Percentiles rank a stretch among this genome's conserved stretches.
phyloP scores from a whole-genome alignment of 192 early-diverging fungal genomes.

The Allomyces javanicus region DNA sequence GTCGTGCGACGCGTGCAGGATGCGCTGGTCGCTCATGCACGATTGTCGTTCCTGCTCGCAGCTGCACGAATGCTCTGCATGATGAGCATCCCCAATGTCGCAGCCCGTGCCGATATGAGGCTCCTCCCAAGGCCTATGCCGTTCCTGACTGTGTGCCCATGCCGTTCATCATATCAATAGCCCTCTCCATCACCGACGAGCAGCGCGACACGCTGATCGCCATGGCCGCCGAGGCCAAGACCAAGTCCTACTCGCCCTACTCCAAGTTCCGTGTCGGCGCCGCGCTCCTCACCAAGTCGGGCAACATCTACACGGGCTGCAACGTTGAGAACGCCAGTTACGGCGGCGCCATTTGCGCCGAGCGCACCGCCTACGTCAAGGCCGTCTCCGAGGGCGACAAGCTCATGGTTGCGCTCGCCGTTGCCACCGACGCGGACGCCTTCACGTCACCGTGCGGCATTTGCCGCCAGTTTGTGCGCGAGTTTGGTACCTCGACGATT shows the following conservation, averaged over 20 bases:
- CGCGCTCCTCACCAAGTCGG: not conserved
- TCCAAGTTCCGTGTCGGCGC: not conserved
- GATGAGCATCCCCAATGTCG: not conserved
- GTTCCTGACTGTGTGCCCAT: no score
- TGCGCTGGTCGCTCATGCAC: not conserved
- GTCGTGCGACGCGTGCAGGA: not conserved
- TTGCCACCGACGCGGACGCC: constrained; percentile 20
- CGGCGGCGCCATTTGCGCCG: constrained; percentile 28
- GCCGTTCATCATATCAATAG: not conserved
- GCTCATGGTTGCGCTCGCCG: constrained; percentile 22
- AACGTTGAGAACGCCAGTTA: constrained; percentile 40
- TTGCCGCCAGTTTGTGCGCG: constrained; percentile 36
- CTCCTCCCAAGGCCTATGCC: no score
- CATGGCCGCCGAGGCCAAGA: not conserved
- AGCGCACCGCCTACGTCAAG: constrained; percentile 35
- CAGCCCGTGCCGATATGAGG: not conserved
- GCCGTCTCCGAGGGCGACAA: constrained; percentile 30
- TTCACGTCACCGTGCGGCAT: constrained; percentile 32
- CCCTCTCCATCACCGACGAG: not conserved
- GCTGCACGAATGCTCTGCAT: no score
- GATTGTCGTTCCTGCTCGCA: no score
- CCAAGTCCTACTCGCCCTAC: not conserved
- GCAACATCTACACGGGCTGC: constrained; percentile 11
- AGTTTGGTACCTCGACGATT: constrained; percentile 23
- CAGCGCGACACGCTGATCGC: not conserved